These are phyloP conservation scores for Pseudozyma hubeiensis DNA, from an alignment of 1,284 basidiomycete genomes.

Conservation along the genomic window DNA sequence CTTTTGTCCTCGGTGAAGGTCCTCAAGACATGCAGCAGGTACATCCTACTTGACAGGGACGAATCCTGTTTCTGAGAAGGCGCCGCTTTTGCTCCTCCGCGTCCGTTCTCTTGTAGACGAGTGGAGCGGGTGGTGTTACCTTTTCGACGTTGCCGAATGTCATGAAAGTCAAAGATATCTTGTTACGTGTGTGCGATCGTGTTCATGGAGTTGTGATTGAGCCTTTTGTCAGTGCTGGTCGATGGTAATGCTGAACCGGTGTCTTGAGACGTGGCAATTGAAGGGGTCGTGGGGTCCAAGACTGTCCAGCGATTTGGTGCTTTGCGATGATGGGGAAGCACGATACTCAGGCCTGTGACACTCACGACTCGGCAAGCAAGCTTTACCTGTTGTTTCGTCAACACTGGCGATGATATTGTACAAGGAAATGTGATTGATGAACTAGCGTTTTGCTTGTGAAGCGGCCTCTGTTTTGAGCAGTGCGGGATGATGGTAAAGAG, in stretches of 20 bases:
- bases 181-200: slow-evolving; percentile 7
- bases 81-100: slow-evolving; percentile 22
- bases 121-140: slow-evolving; percentile 6
- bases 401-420: slow-evolving; percentile 13
- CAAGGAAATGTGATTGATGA: slow-evolving; percentile 1
- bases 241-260: not conserved
- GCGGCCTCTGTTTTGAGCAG: slow-evolving; percentile 35
- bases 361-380: no score
- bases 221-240: not conserved
- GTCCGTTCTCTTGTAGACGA: slow-evolving; percentile 10
- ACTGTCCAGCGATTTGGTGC: no score
- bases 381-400: no score
- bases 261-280: no score
- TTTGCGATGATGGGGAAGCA: no score
- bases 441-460: slow-evolving; percentile 43
- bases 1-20: slow-evolving; percentile 18
- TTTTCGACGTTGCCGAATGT: slow-evolving; percentile 46
- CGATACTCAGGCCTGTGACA: no score
- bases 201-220: not conserved
- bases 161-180: slow-evolving; percentile 41
- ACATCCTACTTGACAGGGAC: slow-evolving; percentile 44
- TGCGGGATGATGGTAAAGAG: not conserved
- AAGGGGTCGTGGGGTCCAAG: no score
- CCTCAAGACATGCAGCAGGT: slow-evolving; percentile 34
- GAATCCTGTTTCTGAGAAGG: slow-evolving; percentile 40